Evolutionary conservation across 306 rosid genomes (phyloP), one percentile per base, ranked within the genome.

Genomic region (Rosa persica): DNA sequence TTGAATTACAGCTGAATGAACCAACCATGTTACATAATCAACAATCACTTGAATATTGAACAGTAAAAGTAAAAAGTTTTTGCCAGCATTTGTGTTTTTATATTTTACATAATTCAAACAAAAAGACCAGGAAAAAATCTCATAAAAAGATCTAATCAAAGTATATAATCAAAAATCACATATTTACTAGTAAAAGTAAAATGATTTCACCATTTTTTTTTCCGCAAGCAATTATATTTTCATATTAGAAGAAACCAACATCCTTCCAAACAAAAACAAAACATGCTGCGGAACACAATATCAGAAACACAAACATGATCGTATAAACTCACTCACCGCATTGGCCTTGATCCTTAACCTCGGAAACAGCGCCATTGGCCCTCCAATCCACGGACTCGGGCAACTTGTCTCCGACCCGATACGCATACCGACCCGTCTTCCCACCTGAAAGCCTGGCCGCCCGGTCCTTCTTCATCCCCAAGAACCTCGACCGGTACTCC

Each of bases 281-380:
- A 12, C 34, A 36, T 13, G 20, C n/a, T 27, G 4, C 11, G 25
- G 13, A 48, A 44, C 49, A 73, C 44, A n/a, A 55, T 10, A 6
- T 34, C 23, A 65, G 23, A 3, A 49, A n/a, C 38, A 75, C 13
- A 75, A 8, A 43, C 7, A 67, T 62, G 16, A 79, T 25, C 8
- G 67, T 61, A 25, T 6, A 58, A 70, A 76, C 92, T 83, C n/a
- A 76, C 92, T 83, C n/a, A 95, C 97, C 98, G 62, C 98, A 95
- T 79, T 88, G 96, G 79, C 97, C 98, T 87, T 95, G 98, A 88
- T 95, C 93, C 72, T 95, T 95, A 67, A 92, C 93, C 2, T 81
- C 84, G 51, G 61, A 47, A 55, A 95, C 96, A 0, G 93, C 98
- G 19, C 98, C 98, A 40, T 91, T 83, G 30, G 83, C 71, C 72